Percentiles rank a stretch among this genome's conserved stretches.
These are phyloP conservation scores for Debaryomycetaceae sp. DNA, from an alignment of 1,139 yeast genomes.

Conservation along the genomic window DNA sequence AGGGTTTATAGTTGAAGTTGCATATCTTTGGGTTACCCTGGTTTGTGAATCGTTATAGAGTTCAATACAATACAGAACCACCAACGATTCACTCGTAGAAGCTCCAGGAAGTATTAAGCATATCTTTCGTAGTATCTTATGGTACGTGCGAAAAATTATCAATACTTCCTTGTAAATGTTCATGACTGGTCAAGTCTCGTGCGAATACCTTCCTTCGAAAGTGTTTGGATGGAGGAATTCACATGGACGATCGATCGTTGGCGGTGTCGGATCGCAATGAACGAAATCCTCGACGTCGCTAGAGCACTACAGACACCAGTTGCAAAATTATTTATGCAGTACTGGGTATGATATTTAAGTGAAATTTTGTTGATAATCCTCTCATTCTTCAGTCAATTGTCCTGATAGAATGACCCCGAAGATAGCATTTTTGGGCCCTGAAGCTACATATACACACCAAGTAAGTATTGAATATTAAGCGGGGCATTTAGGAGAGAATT, in stretches of 20 bases:
- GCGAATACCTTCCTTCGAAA: slow-evolving; percentile 1
- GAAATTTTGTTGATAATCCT: no score
- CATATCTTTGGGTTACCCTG: slow-evolving; percentile 31
- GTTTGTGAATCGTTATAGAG: slow-evolving; percentile 52
- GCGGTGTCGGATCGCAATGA: no score
- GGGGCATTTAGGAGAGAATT: neutral
- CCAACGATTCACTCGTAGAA: slow-evolving; percentile 49
- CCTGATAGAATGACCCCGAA: slow-evolving; percentile 17
- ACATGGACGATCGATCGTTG: neutral
- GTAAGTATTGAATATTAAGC: slow-evolving; percentile 34
- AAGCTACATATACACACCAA: slow-evolving; percentile 89
- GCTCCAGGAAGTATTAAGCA: slow-evolving; percentile 6
- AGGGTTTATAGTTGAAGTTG: slow-evolving; percentile 31
- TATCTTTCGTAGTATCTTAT: slow-evolving; percentile 6
- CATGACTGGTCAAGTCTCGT: neutral
- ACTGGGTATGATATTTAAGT: neutral
- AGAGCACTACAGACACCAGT: neutral
- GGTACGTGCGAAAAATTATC: slow-evolving; percentile 4
- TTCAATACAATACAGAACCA: slow-evolving; percentile 55
- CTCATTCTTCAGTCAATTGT: no score
- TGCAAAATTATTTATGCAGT: neutral
- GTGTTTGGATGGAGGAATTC: slow-evolving; percentile 1
- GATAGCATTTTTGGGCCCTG: slow-evolving; percentile 82
- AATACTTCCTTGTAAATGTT: neutral
- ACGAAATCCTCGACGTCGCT: no score